Percentiles rank a stretch among this genome's conserved stretches.
These are phyloP conservation scores for Corymbia citriodora DNA, from an alignment of 441 rosid species.

Conservation along the genomic window DNA sequence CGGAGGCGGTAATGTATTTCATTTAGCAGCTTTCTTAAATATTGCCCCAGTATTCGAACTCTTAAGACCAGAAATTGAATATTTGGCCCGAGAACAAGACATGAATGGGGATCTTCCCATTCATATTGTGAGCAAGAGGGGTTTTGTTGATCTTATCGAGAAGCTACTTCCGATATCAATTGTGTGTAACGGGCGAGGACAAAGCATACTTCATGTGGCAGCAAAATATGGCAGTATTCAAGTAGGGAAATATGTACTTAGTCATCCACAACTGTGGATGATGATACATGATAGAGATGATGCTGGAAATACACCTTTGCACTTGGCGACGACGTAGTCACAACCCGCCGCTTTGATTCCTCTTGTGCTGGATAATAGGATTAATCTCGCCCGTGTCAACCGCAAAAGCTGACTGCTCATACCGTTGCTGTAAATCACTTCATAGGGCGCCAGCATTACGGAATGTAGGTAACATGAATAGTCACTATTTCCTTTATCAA, in stretches of 20 bases:
- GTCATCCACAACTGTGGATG: accelerated
- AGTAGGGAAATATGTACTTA: background rate
- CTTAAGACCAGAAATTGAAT: too few species aligned
- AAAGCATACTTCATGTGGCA: background rate
- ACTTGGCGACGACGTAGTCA: background rate
- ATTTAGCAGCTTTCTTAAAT: too few species aligned
- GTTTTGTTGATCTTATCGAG: background rate
- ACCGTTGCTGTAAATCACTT: too few species aligned
- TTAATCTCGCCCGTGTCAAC: accelerated
- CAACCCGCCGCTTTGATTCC: background rate
- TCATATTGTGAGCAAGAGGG: background rate
- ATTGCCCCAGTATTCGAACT: too few species aligned
- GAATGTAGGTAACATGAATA: background rate
- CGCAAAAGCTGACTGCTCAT: too few species aligned
- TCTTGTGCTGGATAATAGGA: background rate
- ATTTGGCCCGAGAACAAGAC: too few species aligned
- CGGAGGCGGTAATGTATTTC: too few species aligned
- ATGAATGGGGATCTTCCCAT: too few species aligned
- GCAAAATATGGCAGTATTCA: background rate
- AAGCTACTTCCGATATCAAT: accelerated
- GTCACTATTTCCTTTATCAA: background rate
- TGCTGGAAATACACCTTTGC: background rate
- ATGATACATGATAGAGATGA: accelerated
- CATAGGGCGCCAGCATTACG: background rate
- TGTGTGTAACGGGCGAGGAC: accelerated